Evolutionary conservation across 1,284 basidiomycete species (phyloP), one percentile per base, ranked within the genome.

Genomic region (Puccinia triticina): DNA sequence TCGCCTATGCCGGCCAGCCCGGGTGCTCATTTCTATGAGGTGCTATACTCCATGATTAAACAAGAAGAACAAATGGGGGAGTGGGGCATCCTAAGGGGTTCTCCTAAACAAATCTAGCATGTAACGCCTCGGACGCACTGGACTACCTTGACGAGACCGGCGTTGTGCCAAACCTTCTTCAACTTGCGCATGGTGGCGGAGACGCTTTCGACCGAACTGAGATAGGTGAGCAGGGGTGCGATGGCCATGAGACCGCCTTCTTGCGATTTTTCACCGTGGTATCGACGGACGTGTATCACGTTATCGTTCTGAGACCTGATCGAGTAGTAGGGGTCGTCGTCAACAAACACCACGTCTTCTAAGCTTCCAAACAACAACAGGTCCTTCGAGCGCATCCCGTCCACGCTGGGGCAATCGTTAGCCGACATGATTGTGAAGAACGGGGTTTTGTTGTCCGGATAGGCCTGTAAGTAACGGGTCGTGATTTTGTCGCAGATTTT

Each of bases 271-370:
- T 32, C 37, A 16, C 61, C 61, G 14, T 64, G 16, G 61, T 37
- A 64, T 7, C 32, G 61, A 37, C 61, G 61, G 32, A 64, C 61
- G 4, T 64, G 61, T 37, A 64, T 37, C 11, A 64, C 61, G 34
- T 64, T 64, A 34, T 64, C 32, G 32, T 64, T 64, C 32, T 64
- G 61, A 5, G 18, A 7, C 34, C 29, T 64, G 32, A 64, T 37
- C 61, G 34, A 64, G 61, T 64, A 64, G 61, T 64, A 64, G 32
- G 61, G 61, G 34, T 64, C 34, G 32, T 64, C 32, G 29, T 64
- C 61, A 3, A 64, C 61, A 40, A 32, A 64, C 7, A 64, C 61
- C 2, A 64, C 61, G 21, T 64, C 57, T 11, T 59, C 7, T 23
- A 59, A 59, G 23, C 29, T 59, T 11, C 57, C n/a, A 26, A 59